Evolutionary conservation across 768 basidiomycete species (phyloP).

Genomic region (Boletus huronensis): DNA sequence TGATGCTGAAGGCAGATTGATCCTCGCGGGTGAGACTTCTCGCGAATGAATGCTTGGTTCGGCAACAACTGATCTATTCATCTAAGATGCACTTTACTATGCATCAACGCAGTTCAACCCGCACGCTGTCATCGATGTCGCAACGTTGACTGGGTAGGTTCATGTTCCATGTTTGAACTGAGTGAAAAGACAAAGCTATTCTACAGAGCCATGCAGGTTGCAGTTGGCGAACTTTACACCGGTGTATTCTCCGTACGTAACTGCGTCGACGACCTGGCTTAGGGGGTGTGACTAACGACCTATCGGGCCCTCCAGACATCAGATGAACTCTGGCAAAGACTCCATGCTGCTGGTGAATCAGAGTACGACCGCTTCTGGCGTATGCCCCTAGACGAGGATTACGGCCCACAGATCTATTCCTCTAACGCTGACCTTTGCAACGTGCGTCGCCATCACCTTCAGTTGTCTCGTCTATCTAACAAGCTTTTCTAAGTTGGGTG

Average conservation of each 20-base stretch:
- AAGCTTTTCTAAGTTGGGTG: slow-evolving; percentile 52
- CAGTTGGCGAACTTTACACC: slow-evolving; percentile 72
- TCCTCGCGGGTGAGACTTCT: slow-evolving; percentile 56
- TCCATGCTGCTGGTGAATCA: slow-evolving; percentile 64
- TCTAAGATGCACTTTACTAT: slow-evolving; percentile 78
- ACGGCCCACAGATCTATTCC: slow-evolving; percentile 67
- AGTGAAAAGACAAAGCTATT: not conserved
- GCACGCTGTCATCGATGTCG: slow-evolving; percentile 81
- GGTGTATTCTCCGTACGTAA: slow-evolving; percentile 71
- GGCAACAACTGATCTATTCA: not conserved
- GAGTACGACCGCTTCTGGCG: slow-evolving; percentile 89
- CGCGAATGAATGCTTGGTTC: not conserved
- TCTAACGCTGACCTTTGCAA: slow-evolving; percentile 85
- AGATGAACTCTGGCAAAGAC: slow-evolving; percentile 67
- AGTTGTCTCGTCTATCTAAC: slow-evolving; percentile 1
- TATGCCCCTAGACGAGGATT: slow-evolving; percentile 84
- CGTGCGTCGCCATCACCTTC: not conserved
- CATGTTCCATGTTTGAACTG: not conserved
- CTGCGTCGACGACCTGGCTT: not conserved
- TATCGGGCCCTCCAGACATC: slow-evolving; percentile 47
- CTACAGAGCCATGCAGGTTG: slow-evolving; percentile 62
- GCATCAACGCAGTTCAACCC: slow-evolving; percentile 73
- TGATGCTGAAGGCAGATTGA: slow-evolving; percentile 76
- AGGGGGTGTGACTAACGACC: not conserved
- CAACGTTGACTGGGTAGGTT: slow-evolving; percentile 75